These are phyloP conservation scores for Pseudopediastrum boryanum DNA, from an alignment of 139 green algal species.

Conservation along the genomic window DNA sequence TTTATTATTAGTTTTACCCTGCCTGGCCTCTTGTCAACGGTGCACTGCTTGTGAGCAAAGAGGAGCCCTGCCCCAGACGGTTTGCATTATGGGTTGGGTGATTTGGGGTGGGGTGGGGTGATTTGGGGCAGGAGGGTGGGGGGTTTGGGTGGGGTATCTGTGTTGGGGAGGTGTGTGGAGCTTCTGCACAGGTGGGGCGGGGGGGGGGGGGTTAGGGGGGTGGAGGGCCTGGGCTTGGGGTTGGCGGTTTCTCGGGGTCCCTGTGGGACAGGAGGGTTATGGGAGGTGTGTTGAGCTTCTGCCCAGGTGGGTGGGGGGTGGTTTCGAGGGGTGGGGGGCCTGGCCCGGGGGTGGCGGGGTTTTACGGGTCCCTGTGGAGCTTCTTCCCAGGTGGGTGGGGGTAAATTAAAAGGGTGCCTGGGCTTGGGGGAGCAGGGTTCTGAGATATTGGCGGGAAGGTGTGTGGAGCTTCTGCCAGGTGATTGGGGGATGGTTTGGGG, in stretches of 20 bases:
- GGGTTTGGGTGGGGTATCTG: conserved; percentile 51
- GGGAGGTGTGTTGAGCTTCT: conserved; percentile 10
- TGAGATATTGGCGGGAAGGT: conserved; percentile 27
- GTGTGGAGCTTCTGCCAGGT: not conserved
- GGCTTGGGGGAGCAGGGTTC: too few relatives aligned
- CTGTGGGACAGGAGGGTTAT: too few relatives aligned
- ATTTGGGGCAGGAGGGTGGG: too few relatives aligned
- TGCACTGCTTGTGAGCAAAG: too few relatives aligned
- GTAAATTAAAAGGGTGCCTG: too few relatives aligned
- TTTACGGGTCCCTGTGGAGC: not conserved
- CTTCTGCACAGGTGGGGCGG: not conserved
- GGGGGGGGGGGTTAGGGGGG: conserved; percentile 8
- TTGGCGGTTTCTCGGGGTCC: not conserved
- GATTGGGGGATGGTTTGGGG: too few relatives aligned
- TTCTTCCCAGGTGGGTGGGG: not conserved
- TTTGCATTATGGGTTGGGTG: too few relatives aligned
- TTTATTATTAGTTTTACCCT: too few relatives aligned
- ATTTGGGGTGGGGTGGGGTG: too few relatives aligned
- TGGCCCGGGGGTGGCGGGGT: not conserved
- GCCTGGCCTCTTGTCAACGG: too few relatives aligned
- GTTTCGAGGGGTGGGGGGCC: conserved; percentile 22
- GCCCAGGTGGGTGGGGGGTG: not conserved
- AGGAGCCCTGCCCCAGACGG: too few relatives aligned
- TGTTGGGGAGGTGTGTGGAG: not conserved
- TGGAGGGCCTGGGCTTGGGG: not conserved